These are phyloP conservation scores for Waitea zeae DNA, from an alignment of 1,284 basidiomycete species.

Conservation along the genomic window DNA sequence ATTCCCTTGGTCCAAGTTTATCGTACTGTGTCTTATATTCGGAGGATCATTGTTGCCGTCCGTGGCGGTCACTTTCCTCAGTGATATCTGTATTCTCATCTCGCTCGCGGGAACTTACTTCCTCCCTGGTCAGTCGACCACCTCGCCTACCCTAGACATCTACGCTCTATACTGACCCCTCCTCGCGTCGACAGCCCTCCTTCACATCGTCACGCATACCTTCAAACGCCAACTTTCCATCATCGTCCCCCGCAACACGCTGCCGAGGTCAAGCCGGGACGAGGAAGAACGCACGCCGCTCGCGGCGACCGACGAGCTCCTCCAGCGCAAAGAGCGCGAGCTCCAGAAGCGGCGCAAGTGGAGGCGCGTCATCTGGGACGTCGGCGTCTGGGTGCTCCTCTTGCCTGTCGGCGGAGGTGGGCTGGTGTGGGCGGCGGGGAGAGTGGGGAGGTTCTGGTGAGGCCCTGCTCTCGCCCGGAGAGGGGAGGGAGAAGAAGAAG, in stretches of 20 bases:
- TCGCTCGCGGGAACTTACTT: slow-evolving; percentile 38
- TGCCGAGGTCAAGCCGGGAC: slow-evolving; percentile 14
- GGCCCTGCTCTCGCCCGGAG: not conserved
- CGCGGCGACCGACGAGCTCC: slow-evolving; percentile 32
- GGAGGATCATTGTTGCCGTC: slow-evolving; percentile 25
- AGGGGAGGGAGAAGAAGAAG: not conserved
- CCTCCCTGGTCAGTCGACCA: slow-evolving; percentile 27
- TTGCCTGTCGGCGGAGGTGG: slow-evolving; percentile 33
- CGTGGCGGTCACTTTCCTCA: slow-evolving; percentile 17
- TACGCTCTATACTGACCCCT: not conserved
- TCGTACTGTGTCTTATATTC: slow-evolving; percentile 21
- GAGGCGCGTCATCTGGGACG: slow-evolving; percentile 51
- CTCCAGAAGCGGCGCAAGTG: slow-evolving; percentile 47
- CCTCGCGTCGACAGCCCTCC: slow-evolving; percentile 20
- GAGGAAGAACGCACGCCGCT: slow-evolving; percentile 6
- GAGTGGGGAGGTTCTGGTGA: slow-evolving; percentile 23
- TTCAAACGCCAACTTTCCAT: slow-evolving; percentile 55
- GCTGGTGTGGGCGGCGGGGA: slow-evolving; percentile 34
- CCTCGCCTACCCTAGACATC: slow-evolving; percentile 3
- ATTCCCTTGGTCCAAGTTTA: slow-evolving; percentile 28
- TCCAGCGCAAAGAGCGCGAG: slow-evolving; percentile 58
- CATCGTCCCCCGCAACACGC: slow-evolving; percentile 25
- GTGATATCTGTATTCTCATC: slow-evolving; percentile 28
- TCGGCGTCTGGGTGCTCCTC: slow-evolving; percentile 48
- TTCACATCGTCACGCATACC: slow-evolving; percentile 51